Base-by-base conservation (phyloP, 2,329 filamentous ascomycete genomes). In the Aspergillus sp. region DNA sequence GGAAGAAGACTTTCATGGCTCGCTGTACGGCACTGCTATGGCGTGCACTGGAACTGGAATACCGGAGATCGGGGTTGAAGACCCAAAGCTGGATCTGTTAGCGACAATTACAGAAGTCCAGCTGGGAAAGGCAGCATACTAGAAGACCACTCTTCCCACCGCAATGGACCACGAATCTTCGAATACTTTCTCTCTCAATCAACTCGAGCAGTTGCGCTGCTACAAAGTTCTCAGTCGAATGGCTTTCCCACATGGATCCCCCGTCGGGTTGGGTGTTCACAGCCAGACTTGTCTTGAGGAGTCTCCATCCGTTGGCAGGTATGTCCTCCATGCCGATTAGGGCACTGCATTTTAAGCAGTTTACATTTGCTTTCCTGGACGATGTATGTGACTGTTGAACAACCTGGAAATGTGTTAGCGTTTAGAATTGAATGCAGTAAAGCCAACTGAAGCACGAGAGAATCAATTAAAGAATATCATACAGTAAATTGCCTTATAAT, bases 1-100 rank as follows among this genome's bases (percentile, higher is more conserved):
- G 61, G 48, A 68, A 78, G 36, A 78, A 67, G 13, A 77, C 57
- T 43, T 78, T 79, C 57, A 73, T 64, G 1, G 71, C 71, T n/a
- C 70, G 64, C 29, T 58, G 57, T 2, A 53, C 45, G 26, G 64
- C 56, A 6, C 55, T 43, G 22, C 34, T 52, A 7, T 49, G 36
- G 1, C 47, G 37, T 7, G 41, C n/a, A 26, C 43, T 48, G 7
- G 66, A 67, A 7, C 63, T 69, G 2, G 74, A 74, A 41, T 75
- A 72, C 31, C 64, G 64, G 25, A 78, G 60, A 36, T 75, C 68
- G 0, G 73, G 71, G 5, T 75, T 74, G 53, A 79, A 78, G 33
- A 74, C 60, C 75, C 74, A 78, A 16, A 77, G 42, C 53, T 72
- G 28, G 7, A n/a, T 25, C 30, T 34, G 16, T 5, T 11, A 7